Percentiles rank a stretch among this genome's conserved stretches.
phyloP scores from a whole-genome alignment of 495 filamentous ascomycete genomes.

The Hypoxylon perforatum region DNA sequence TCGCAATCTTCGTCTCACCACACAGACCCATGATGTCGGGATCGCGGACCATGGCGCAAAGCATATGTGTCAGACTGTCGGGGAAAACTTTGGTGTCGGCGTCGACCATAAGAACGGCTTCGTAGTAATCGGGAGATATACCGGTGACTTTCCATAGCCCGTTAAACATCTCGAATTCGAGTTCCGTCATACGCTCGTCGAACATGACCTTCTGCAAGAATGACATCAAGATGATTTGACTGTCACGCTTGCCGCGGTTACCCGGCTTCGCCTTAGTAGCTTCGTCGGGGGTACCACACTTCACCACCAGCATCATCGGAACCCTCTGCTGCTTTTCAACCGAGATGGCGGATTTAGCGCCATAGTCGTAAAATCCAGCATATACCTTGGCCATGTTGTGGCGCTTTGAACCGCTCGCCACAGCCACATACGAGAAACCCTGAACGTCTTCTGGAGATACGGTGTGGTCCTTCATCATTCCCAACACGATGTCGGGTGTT shows the following conservation, averaged over 20 bases:
- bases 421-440: conserved; percentile 94
- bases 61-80: conserved; percentile 97
- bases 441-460: conserved; percentile 81
- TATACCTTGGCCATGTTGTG: conserved; percentile 99
- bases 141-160: conserved; percentile 98
- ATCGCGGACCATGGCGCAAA: conserved; percentile 98
- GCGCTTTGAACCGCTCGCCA: conserved; percentile 93
- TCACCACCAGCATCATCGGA: conserved; percentile 98
- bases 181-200: conserved; percentile 98
- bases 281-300: conserved; percentile 94
- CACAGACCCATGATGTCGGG: conserved; percentile 99
- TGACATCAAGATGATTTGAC: conserved; percentile 98
- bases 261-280: conserved; percentile 83
- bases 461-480: conserved; percentile 95
- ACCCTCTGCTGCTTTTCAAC: conserved; percentile 93
- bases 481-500: conserved; percentile 88
- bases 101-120: conserved; percentile 97
- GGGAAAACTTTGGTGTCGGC: conserved; percentile 99
- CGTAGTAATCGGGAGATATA: conserved; percentile 97
- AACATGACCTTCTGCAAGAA: conserved; percentile 99
- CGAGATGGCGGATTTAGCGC: conserved; percentile 79
- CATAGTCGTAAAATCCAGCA: conserved; percentile 97
- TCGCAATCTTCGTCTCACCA: conserved; percentile 99
- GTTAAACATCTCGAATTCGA: conserved; percentile 99
- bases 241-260: conserved; percentile 97